Percentiles rank a stretch among this genome's conserved stretches.
These are phyloP conservation scores for Elymus sibiricus DNA, from an alignment of 176 grass and related monocot species.

Conservation along the genomic window DNA sequence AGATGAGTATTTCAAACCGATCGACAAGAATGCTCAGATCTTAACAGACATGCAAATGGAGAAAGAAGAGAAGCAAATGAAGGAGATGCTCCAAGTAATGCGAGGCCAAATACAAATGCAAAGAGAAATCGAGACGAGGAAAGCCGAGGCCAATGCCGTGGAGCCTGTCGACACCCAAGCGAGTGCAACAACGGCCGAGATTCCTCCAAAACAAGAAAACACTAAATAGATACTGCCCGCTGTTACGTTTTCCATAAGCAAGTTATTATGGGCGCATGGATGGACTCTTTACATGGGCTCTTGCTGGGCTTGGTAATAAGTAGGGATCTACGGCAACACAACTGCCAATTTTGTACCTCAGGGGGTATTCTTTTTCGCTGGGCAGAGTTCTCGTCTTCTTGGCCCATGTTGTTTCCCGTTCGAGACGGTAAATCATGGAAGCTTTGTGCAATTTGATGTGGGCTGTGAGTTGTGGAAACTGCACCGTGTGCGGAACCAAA, in stretches of 20 bases:
- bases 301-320: conserved; percentile 17
- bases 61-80: conserved; percentile 66
- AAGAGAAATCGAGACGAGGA: conserved; percentile 52
- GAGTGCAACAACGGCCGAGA: conserved; percentile 17
- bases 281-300: background rate
- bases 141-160: conserved; percentile 21
- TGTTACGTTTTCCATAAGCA: background rate
- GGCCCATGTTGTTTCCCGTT: background rate
- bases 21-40: conserved; percentile 69
- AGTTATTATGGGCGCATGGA: background rate
- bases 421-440: background rate
- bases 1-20: conserved; percentile 85
- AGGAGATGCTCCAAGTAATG: conserved; percentile 73
- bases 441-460: background rate
- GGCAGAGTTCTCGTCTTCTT: background rate
- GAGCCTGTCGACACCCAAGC: conserved; percentile 14
- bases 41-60: conserved; percentile 84
- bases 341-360: background rate
- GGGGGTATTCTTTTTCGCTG: background rate
- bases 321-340: background rate
- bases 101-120: conserved; percentile 59
- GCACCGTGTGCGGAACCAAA: background rate
- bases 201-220: conserved; percentile 30
- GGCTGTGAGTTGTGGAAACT: background rate
- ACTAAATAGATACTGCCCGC: conserved; percentile 9